phyloP scores from a whole-genome alignment of 2,329 filamentous ascomycete genomes.

The Ophiostoma pallidulum region DNA sequence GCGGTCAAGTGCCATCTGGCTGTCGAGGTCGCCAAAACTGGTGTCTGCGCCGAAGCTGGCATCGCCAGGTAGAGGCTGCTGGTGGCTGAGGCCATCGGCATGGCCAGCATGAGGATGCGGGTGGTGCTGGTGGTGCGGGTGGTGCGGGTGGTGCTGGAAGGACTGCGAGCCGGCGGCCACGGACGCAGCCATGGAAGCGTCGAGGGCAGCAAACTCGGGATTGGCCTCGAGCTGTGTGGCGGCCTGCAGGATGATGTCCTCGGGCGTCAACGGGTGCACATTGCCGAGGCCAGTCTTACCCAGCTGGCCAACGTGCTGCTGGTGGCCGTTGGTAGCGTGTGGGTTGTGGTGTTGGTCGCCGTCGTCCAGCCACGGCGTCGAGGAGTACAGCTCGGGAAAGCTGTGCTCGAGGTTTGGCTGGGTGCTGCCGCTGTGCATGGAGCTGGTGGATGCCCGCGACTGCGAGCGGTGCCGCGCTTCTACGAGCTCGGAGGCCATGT shows the following conservation, averaged over 20 bases:
- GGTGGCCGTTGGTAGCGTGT: slow-evolving; percentile 33
- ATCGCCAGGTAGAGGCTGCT: slow-evolving; percentile 47
- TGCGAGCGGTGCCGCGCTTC: slow-evolving; percentile 42
- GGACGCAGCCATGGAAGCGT: slow-evolving; percentile 39
- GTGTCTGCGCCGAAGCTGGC: slow-evolving; percentile 42
- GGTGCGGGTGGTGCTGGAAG: slow-evolving; percentile 32
- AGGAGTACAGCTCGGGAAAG: slow-evolving; percentile 35
- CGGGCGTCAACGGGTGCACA: slow-evolving; percentile 41
- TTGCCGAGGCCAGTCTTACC: slow-evolving; percentile 14
- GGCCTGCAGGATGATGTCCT: slow-evolving; percentile 51
- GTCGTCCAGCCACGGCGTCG: slow-evolving; percentile 38
- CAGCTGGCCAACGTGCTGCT: slow-evolving; percentile 35
- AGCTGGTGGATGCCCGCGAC: slow-evolving; percentile 48
- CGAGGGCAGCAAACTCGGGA: slow-evolving; percentile 36
- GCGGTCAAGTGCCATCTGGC: slow-evolving; percentile 49
- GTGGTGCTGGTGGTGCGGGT: slow-evolving; percentile 26
- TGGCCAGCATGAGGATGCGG: not conserved
- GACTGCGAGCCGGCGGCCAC: slow-evolving; percentile 34
- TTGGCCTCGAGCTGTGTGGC: slow-evolving; percentile 45
- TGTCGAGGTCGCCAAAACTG: slow-evolving; percentile 49
- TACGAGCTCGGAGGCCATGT: slow-evolving; percentile 20
- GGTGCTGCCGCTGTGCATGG: slow-evolving; percentile 44
- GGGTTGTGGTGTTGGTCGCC: slow-evolving; percentile 36
- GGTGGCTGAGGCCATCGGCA: slow-evolving; percentile 27
- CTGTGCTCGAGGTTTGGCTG: slow-evolving; percentile 43